Evolutionary conservation across 202 grass and related monocot genomes (phyloP).

Genomic region (Sporobolus alterniflorus): DNA sequence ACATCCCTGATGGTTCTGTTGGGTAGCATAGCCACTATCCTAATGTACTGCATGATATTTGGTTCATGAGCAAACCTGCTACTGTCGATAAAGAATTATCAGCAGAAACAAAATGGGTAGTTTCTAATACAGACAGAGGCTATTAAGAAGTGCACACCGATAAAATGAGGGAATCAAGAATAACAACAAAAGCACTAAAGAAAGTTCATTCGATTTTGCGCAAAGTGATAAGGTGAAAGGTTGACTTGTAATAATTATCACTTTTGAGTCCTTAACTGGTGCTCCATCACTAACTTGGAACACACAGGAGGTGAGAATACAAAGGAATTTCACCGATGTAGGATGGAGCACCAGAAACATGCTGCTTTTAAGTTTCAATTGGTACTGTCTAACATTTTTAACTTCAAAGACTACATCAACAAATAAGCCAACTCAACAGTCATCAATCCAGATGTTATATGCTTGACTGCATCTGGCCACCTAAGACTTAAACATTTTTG

Average conservation of each 20-base stretch:
- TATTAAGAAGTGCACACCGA: too few relatives aligned
- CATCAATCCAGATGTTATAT: too few relatives aligned
- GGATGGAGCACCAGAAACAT: too few relatives aligned
- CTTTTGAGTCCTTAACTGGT: conserved; percentile 31
- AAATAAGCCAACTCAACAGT: too few relatives aligned
- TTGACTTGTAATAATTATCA: conserved; percentile 17
- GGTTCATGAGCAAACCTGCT: conserved; percentile 72
- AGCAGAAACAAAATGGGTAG: neutral
- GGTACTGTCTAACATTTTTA: too few relatives aligned
- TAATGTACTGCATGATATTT: conserved; percentile 90
- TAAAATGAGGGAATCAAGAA: conserved; percentile 25
- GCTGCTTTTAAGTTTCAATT: too few relatives aligned
- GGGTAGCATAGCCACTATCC: conserved; percentile 91
- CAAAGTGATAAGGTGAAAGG: conserved; percentile 24
- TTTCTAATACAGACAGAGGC: conserved; percentile 8
- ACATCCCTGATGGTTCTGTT: conserved; percentile 96
- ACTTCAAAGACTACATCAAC: too few relatives aligned
- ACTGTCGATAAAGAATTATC: conserved; percentile 32
- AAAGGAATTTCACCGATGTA: neutral
- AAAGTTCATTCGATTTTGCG: conserved; percentile 8
- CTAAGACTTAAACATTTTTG: too few relatives aligned
- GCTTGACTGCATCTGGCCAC: too few relatives aligned
- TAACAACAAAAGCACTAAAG: conserved; percentile 3
- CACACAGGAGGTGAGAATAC: neutral
- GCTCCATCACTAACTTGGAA: neutral